Evolutionary conservation across 2,329 filamentous ascomycete species (phyloP).

Genomic region (Clarireedia homoeocarpa): DNA sequence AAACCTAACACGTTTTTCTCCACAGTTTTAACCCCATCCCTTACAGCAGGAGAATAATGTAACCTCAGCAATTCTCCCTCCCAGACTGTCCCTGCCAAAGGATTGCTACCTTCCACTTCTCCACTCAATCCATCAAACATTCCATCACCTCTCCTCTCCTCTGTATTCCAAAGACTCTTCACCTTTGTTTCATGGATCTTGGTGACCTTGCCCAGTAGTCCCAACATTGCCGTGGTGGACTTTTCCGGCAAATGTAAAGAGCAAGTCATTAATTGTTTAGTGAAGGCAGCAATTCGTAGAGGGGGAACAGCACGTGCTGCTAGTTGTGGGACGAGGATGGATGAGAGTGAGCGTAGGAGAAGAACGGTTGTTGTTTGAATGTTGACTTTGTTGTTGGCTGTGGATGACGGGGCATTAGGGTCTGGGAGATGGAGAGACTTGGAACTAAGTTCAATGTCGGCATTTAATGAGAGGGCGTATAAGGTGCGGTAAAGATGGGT

Average conservation of each 20-base stretch:
- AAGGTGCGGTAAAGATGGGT: conserved; percentile 87
- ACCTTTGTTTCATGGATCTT: conserved; percentile 79
- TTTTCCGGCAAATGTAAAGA: conserved; percentile 87
- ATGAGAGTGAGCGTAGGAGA: conserved; percentile 76
- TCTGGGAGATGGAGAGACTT: conserved; percentile 67
- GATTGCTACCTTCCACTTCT: conserved; percentile 79
- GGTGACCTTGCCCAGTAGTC: conserved; percentile 68
- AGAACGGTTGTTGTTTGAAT: conserved; percentile 91
- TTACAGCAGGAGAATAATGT: conserved; percentile 82
- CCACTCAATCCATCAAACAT: conserved; percentile 66
- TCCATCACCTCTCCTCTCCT: conserved; percentile 87
- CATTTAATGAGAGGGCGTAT: conserved; percentile 67
- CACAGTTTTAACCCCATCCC: conserved; percentile 62
- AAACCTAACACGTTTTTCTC: conserved; percentile 48
- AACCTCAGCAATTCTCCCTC: conserved; percentile 79
- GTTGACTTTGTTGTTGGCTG: conserved; percentile 68
- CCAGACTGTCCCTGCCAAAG: conserved; percentile 86
- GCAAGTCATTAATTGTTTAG: conserved; percentile 79
- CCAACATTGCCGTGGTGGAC: conserved; percentile 71
- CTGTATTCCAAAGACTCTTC: conserved; percentile 83
- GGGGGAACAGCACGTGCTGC: conserved; percentile 71
- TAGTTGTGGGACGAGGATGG: conserved; percentile 69
- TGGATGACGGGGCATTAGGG: conserved; percentile 42
- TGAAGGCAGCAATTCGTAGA: conserved; percentile 79
- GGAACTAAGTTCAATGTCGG: conserved; percentile 75